A percentile compares a stretch with the other conserved stretches of the same genome.
Evolutionary conservation across 352 stramenopile genomes (phyloP).

Genomic region (Globisporangium yorkense): DNA sequence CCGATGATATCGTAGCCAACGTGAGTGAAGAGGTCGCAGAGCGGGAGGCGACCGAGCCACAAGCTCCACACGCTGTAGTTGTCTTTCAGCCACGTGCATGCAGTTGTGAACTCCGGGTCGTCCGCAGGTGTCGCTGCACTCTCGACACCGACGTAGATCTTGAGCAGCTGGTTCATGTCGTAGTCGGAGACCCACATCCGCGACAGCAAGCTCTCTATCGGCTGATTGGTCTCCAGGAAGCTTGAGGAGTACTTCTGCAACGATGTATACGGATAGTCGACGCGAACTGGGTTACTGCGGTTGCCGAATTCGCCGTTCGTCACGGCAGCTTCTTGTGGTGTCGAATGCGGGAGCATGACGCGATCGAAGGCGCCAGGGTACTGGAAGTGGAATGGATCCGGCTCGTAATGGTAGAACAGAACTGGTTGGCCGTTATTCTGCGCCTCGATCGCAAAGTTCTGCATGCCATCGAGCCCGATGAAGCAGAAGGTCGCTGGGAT

Average conservation of each 20-base stretch:
- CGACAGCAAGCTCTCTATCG: slow-evolving; percentile 17
- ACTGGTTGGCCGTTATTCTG: slow-evolving; percentile 14
- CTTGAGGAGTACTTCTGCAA: slow-evolving; percentile 25
- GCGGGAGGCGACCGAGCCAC: slow-evolving; percentile 14
- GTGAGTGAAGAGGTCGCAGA: slow-evolving; percentile 20
- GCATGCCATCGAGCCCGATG: slow-evolving; percentile 10
- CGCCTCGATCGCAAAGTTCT: slow-evolving; percentile 8
- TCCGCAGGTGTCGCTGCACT: slow-evolving; percentile 5
- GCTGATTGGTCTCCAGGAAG: slow-evolving; percentile 7
- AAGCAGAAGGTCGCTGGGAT: slow-evolving; percentile 35
- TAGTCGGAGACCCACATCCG: slow-evolving; percentile 21
- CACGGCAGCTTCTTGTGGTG: slow-evolving; percentile 9
- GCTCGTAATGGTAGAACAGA: slow-evolving; percentile 49
- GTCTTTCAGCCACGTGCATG: slow-evolving; percentile 22
- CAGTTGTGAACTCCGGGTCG: slow-evolving; percentile 11
- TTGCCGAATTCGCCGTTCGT: slow-evolving; percentile 26
- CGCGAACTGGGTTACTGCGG: slow-evolving; percentile 26
- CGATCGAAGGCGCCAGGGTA: slow-evolving; percentile 25
- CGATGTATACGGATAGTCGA: slow-evolving; percentile 26
- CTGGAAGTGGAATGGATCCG: slow-evolving; percentile 30
- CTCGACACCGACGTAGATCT: slow-evolving; percentile 1
- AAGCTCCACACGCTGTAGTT: slow-evolving; percentile 21
- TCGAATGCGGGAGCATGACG: slow-evolving; percentile 28
- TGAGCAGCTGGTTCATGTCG: slow-evolving; percentile 24
- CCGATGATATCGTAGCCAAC: neutral